A percentile compares a stretch with the other conserved stretches of the same genome.
Conservation (phyloP, 495 filamentous ascomycete species). For the Aspergillus taichungensis region DNA sequence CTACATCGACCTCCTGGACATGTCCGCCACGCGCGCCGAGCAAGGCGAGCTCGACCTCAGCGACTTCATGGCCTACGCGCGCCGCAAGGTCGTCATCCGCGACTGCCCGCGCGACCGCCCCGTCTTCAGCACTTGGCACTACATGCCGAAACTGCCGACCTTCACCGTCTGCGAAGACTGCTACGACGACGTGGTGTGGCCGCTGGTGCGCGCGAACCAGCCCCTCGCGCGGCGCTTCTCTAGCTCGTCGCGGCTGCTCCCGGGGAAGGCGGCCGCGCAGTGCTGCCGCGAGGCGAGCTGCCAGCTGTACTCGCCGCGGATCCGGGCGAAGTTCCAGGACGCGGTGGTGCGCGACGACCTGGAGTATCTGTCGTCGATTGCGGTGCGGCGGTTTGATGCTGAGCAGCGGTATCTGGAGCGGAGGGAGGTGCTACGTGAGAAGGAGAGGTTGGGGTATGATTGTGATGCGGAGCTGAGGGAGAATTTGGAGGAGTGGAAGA, state of each 20-base stretch:
- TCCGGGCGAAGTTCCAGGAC: slow-evolving; percentile 54
- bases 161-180: slow-evolving; percentile 65
- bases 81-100: slow-evolving; percentile 38
- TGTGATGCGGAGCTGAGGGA: slow-evolving; percentile 39
- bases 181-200: slow-evolving; percentile 61
- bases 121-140: slow-evolving; percentile 47
- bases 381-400: slow-evolving; percentile 31
- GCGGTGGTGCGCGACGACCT: slow-evolving; percentile 53
- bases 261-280: slow-evolving; percentile 35
- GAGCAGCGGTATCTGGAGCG: slow-evolving; percentile 41
- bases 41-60: slow-evolving; percentile 35
- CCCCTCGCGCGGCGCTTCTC: slow-evolving; percentile 51
- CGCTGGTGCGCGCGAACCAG: slow-evolving; percentile 41
- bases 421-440: slow-evolving; percentile 27
- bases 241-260: slow-evolving; percentile 32
- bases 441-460: slow-evolving; percentile 35
- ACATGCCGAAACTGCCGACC: slow-evolving; percentile 52
- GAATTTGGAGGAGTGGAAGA: slow-evolving; percentile 45
- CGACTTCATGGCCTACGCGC: slow-evolving; percentile 42
- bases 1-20: slow-evolving; percentile 55
- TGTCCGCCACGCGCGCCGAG: slow-evolving; percentile 40
- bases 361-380: slow-evolving; percentile 31
- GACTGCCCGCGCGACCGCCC: slow-evolving; percentile 49
- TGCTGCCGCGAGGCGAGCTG: slow-evolving; percentile 47
- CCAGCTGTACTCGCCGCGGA: slow-evolving; percentile 67